Percentiles rank a stretch among this genome's conserved stretches.
phyloP scores from a whole-genome alignment of 805 yeast genomes.

The Yamadazyma akitaensis region DNA sequence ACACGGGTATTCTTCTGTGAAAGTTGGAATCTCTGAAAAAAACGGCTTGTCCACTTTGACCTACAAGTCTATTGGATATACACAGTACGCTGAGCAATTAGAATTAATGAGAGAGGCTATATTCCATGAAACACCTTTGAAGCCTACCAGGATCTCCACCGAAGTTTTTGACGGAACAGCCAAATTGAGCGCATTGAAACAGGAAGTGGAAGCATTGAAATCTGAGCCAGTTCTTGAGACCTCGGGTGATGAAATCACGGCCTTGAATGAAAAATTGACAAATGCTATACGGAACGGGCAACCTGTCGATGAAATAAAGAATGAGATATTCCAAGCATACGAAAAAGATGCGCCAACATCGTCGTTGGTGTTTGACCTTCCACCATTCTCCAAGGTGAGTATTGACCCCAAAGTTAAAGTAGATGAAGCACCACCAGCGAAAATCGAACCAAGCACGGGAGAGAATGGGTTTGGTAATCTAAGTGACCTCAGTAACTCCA shows the following conservation, averaged over 20 bases:
- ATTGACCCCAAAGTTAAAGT: slow-evolving; percentile 9
- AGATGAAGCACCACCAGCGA: slow-evolving; percentile 16
- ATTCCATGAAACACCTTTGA: slow-evolving; percentile 13
- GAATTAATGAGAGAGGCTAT: slow-evolving; percentile 31
- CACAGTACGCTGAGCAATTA: slow-evolving; percentile 32
- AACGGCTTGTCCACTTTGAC: slow-evolving; percentile 42
- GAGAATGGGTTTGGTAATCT: background rate
- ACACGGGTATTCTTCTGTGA: slow-evolving; percentile 28
- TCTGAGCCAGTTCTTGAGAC: background rate
- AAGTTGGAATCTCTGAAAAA: slow-evolving; percentile 39
- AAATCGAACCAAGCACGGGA: background rate
- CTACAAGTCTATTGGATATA: slow-evolving; percentile 38
- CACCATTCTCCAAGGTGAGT: slow-evolving; percentile 8
- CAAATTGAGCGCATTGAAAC: slow-evolving; percentile 18
- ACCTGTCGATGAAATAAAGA: slow-evolving; percentile 15
- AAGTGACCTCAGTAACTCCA: background rate
- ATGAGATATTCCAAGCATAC: slow-evolving; percentile 15
- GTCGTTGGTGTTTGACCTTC: slow-evolving; percentile 15
- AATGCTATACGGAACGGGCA: slow-evolving; percentile 16
- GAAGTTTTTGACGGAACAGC: slow-evolving; percentile 16
- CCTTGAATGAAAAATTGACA: slow-evolving; percentile 11
- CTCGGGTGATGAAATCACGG: background rate
- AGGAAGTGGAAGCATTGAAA: slow-evolving; percentile 18
- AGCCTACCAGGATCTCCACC: slow-evolving; percentile 17
- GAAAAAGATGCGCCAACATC: slow-evolving; percentile 16